These are phyloP conservation scores for Medicago truncatula DNA, from an alignment of 306 rosid genomes.

Conservation along the genomic window MtrunA17r5.0-ANR NC_053049.1:44949001-44949500, in stretches of 20 bases:
- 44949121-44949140: neutral
- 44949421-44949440: too few species aligned
- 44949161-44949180: slow-evolving; percentile 20
- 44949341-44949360: too few species aligned
- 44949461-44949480: too few species aligned
- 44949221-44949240: neutral
- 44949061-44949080: slow-evolving; percentile 9
- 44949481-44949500: neutral
- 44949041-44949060: neutral
- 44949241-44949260: neutral
- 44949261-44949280: neutral
- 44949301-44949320: neutral
- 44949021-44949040: slow-evolving; percentile 4
- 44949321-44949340: too few species aligned
- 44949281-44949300: neutral
- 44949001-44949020: slow-evolving; percentile 41
- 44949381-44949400: too few species aligned
- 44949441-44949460: too few species aligned
- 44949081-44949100: neutral
- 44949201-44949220: slow-evolving; percentile 18
- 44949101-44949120: slow-evolving; percentile 49
- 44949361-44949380: too few species aligned
- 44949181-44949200: slow-evolving; percentile 1
- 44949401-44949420: too few species aligned
- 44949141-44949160: slow-evolving; percentile 34